Evolutionary conservation across 345 rosid genomes (phyloP).

Genomic region (Dipteronia sinensis): DNA sequence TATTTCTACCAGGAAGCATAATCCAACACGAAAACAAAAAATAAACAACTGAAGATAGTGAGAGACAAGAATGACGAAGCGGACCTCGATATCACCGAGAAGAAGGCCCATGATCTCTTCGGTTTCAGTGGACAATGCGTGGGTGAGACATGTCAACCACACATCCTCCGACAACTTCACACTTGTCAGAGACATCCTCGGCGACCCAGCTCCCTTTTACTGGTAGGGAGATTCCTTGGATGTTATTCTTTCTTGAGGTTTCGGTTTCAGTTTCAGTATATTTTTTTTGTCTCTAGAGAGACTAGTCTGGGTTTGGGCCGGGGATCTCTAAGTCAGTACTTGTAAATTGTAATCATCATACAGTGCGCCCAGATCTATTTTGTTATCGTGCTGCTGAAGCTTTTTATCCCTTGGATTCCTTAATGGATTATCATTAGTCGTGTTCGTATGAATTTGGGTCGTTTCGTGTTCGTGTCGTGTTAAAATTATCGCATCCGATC

Average conservation of each 20-base stretch:
- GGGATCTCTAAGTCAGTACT: not conserved
- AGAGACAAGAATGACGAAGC: not conserved
- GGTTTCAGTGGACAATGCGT: slow-evolving; percentile 97
- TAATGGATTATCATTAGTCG: too few relatives aligned
- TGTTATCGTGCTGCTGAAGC: not conserved
- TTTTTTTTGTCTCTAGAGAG: not conserved
- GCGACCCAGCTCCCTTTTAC: not conserved
- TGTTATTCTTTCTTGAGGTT: not conserved
- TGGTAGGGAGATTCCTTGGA: not conserved
- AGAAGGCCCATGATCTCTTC: slow-evolving; percentile 99
- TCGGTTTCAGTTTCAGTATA: not conserved
- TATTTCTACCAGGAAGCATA: not conserved
- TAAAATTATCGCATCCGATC: too few relatives aligned
- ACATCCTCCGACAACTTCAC: slow-evolving; percentile 95
- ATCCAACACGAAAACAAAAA: not conserved
- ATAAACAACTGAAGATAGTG: not conserved
- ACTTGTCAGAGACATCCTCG: slow-evolving; percentile 67
- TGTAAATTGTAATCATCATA: not conserved
- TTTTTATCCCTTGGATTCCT: not conserved
- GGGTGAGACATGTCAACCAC: slow-evolving; percentile 93
- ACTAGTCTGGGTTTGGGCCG: not conserved
- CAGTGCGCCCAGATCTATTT: not conserved
- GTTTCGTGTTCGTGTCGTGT: too few relatives aligned
- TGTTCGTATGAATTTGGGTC: too few relatives aligned
- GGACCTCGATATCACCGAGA: slow-evolving; percentile 95